Conservation (phyloP, 2,329 filamentous ascomycete species). For the Lecanosticta acicola region DNA sequence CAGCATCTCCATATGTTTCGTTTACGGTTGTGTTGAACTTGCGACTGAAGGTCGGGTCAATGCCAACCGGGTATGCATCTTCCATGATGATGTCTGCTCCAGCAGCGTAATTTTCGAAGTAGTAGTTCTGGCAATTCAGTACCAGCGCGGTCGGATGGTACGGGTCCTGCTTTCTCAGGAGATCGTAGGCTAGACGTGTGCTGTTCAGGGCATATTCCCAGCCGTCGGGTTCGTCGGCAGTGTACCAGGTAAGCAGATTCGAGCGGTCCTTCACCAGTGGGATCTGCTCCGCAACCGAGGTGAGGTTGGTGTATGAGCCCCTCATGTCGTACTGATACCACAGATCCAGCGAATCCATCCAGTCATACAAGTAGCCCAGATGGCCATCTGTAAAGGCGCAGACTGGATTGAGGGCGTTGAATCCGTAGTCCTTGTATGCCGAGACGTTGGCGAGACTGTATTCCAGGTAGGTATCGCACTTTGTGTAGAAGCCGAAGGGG, state of each 20-base stretch:
- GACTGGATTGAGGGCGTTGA: slow-evolving; percentile 45
- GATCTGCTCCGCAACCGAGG: slow-evolving; percentile 36
- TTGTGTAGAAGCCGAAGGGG: slow-evolving; percentile 45
- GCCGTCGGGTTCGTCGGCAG: slow-evolving; percentile 53
- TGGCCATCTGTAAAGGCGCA: slow-evolving; percentile 38
- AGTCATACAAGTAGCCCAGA: slow-evolving; percentile 39
- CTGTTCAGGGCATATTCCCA: slow-evolving; percentile 50
- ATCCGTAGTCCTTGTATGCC: slow-evolving; percentile 40
- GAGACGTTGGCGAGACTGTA: slow-evolving; percentile 36
- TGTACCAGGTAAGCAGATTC: slow-evolving; percentile 44
- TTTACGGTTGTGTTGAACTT: slow-evolving; percentile 54
- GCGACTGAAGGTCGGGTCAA: slow-evolving; percentile 50
- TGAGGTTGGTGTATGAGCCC: slow-evolving; percentile 38
- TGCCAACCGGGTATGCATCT: slow-evolving; percentile 56
- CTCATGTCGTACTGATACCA: slow-evolving; percentile 46
- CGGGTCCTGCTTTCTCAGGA: slow-evolving; percentile 49
- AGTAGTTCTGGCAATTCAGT: slow-evolving; percentile 59
- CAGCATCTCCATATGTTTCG: slow-evolving; percentile 56
- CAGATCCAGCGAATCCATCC: slow-evolving; percentile 41
- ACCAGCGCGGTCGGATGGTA: slow-evolving; percentile 57
- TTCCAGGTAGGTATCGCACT: slow-evolving; percentile 32
- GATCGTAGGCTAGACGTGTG: slow-evolving; percentile 39
- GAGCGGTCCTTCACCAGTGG: slow-evolving; percentile 32
- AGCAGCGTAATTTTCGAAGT: slow-evolving; percentile 51
- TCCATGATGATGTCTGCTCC: slow-evolving; percentile 56